Conservation (phyloP, 192 early-diverging fungal species). For the Backusella psychrophila region DNA sequence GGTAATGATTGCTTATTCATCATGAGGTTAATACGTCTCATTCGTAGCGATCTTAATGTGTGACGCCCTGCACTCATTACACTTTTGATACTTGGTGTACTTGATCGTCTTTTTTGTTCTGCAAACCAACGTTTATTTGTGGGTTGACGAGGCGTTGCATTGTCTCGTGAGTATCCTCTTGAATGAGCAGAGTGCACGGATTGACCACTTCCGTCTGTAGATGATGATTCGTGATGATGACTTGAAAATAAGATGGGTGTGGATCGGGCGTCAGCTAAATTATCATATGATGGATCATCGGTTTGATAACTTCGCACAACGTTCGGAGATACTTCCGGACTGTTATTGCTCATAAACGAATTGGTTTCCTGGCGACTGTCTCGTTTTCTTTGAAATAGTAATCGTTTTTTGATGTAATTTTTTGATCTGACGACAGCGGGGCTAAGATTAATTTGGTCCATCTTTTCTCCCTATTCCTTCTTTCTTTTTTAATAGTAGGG, state of each 20-base stretch:
- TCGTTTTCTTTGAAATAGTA: background rate
- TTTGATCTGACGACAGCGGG: background rate
- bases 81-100: conserved; percentile 4
- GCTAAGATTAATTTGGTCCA: background rate
- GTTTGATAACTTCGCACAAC: background rate
- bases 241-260: background rate
- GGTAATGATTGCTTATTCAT: conserved; percentile 1
- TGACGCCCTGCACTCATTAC: background rate
- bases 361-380: background rate
- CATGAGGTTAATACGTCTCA: background rate
- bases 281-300: conserved; percentile 2
- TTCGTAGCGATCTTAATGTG: background rate
- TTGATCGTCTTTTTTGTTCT: background rate
- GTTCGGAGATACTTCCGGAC: background rate
- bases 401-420: background rate
- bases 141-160: background rate
- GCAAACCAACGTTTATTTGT: background rate
- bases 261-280: background rate
- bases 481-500: background rate
- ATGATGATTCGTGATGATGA: background rate
- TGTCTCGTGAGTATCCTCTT: background rate
- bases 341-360: background rate
- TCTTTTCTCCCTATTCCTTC: background rate
- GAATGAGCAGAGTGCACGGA: background rate
- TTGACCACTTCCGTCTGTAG: background rate